Evolutionary conservation across 108 stramenopile genomes (phyloP), one percentile per base, ranked within the genome.

Genomic region (Nitzschia sp.): DNA sequence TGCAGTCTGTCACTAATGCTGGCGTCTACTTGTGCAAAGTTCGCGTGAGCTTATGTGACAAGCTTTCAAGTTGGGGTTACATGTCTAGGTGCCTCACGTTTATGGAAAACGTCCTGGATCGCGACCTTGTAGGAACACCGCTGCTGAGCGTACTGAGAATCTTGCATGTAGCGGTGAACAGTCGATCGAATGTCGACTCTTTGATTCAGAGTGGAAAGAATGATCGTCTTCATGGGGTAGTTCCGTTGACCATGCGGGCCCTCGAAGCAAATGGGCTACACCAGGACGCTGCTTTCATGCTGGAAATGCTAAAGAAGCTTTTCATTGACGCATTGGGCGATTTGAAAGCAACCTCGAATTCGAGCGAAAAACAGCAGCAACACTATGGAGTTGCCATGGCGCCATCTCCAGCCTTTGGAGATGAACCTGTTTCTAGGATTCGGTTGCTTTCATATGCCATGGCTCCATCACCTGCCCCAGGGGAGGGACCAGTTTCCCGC

Each of bases 1-100:
- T 86, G 43, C 72, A 83, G 44, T 61, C 69, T 2, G 79, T 84
- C 8, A 90, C 89, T 54, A 65, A 67, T 57, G 89, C 89, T 7
- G 69, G 60, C 24, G 82, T 87, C 52, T 86, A 80, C 44, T 57
- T 87, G 21, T 87, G 84, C 60, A 83, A 85, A 62, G 61, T 82
- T 17, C 69, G 80, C 46, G 51, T 61, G 38, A 60, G 77, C 29
- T 51, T 86, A 6, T 80, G 84, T 43, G 82, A 87, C 58, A 86
- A 90, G 57, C 61, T 90, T 7, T 61, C 78, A 10, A 26, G 63
- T 11, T 86, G 84, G 83, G 89, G 89, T 11, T 85, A 85, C 66
- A 77, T 86, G 65, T 26, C 42, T 15, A 62, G 82, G 46, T 67
- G 63, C 3, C 54, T 89, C 11, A 7, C 43, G 37, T 66, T 82